Conservation (phyloP, 805 yeast genomes). For the Kazachstania bromeliacearum region DNA sequence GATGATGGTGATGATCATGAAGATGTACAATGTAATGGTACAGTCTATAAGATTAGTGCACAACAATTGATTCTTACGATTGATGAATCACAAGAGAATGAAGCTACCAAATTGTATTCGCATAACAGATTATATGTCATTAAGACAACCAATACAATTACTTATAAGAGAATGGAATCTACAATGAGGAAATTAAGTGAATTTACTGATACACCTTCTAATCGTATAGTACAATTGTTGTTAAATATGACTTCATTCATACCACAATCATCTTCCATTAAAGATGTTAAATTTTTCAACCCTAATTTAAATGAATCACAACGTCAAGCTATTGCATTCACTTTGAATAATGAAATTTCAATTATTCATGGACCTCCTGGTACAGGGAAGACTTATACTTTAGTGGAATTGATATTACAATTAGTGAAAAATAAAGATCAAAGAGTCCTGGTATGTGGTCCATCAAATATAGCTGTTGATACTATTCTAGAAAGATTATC, state of each 20-base stretch:
- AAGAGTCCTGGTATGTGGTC: conserved; percentile 80
- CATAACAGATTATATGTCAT: conserved; percentile 29
- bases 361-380: conserved; percentile 76
- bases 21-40: conserved; percentile 44
- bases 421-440: conserved; percentile 40
- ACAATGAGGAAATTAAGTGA: conserved; percentile 60
- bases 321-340: conserved; percentile 56
- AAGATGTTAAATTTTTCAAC: conserved; percentile 13
- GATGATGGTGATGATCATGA: conserved; percentile 16
- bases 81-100: conserved; percentile 48
- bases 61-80: conserved; percentile 48
- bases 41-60: conserved; percentile 46
- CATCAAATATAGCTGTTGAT: conserved; percentile 88
- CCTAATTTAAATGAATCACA: conserved; percentile 52
- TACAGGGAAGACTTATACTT: conserved; percentile 73
- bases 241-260: conserved; percentile 31
- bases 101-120: conserved; percentile 35
- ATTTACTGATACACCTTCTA: conserved; percentile 29
- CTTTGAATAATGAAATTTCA: conserved; percentile 48
- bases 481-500: conserved; percentile 73
- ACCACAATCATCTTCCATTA: conserved; percentile 6
- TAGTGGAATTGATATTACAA: conserved; percentile 75
- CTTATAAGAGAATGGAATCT: conserved; percentile 70
- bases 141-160: conserved; percentile 50
- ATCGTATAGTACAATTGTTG: conserved; percentile 37